These are phyloP conservation scores for Hibiscus syriacus DNA, from an alignment of 345 rosid species.

Conservation along the genomic window DNA sequence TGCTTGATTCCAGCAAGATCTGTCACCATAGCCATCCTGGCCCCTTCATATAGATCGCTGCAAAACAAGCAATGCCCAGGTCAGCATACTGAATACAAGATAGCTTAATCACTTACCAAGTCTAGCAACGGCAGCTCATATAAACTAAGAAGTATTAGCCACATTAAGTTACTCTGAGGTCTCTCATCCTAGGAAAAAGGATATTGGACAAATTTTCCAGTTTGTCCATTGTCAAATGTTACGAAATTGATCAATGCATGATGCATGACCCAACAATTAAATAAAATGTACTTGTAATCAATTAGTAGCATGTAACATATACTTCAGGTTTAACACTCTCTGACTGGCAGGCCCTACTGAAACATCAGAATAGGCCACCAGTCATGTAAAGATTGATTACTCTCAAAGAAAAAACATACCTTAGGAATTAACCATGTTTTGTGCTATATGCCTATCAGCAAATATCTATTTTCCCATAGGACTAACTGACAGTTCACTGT, in stretches of 20 bases:
- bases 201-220: not conserved
- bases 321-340: not conserved
- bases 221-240: not conserved
- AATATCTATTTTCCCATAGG: not conserved
- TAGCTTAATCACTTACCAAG: not conserved
- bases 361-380: not conserved
- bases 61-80: conserved; percentile 11
- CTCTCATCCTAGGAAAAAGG: not conserved
- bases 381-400: not conserved
- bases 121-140: not conserved
- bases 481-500: conserved; percentile 2
- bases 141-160: not conserved
- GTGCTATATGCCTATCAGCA: not conserved
- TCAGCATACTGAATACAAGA: conserved; percentile 12
- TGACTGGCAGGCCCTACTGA: not conserved
- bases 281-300: not conserved
- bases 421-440: not conserved
- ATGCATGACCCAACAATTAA: not conserved
- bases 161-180: not conserved
- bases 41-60: conserved; percentile 91
- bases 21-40: conserved; percentile 59
- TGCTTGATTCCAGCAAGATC: conserved; percentile 76
- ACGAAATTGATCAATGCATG: not conserved
- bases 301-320: not conserved
- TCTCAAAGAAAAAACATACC: not conserved